phyloP scores from a whole-genome alignment of 176 grass and related monocot species.

The Paspalum vaginatum region DNA sequence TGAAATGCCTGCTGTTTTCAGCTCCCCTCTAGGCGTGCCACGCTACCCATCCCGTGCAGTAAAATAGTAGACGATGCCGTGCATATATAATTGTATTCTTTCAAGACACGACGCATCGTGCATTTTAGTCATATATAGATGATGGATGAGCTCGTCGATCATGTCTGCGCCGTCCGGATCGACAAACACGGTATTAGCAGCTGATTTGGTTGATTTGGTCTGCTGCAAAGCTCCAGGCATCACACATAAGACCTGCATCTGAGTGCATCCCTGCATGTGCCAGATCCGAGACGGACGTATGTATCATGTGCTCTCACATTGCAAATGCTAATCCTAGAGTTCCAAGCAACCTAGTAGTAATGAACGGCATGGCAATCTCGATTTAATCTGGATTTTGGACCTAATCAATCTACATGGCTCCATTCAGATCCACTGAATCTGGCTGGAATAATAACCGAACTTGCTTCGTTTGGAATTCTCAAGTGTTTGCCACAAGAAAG shows the following conservation, averaged over 20 bases:
- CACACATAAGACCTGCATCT: slow-evolving; percentile 41
- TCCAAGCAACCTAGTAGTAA: slow-evolving; percentile 49
- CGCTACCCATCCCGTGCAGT: background rate
- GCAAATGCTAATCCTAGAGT: slow-evolving; percentile 36
- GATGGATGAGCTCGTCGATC: slow-evolving; percentile 17
- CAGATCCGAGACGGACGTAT: slow-evolving; percentile 52
- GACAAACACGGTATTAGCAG: slow-evolving; percentile 40
- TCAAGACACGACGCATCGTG: slow-evolving; percentile 20
- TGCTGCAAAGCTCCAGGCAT: slow-evolving; percentile 45
- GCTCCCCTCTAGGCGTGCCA: slow-evolving; percentile 31
- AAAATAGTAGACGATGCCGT: slow-evolving; percentile 30
- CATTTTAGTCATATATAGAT: background rate
- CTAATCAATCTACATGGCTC: background rate
- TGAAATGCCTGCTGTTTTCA: slow-evolving; percentile 38
- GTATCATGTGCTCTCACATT: slow-evolving; percentile 81
- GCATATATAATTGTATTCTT: slow-evolving; percentile 22
- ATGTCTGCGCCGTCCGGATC: slow-evolving; percentile 24
- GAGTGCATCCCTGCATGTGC: slow-evolving; percentile 41
- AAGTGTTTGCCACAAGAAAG: background rate
- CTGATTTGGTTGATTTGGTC: slow-evolving; percentile 49
- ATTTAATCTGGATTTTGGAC: slow-evolving; percentile 27
- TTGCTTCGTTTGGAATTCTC: background rate
- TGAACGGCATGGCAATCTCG: slow-evolving; percentile 26
- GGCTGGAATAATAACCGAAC: background rate
- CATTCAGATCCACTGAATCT: slow-evolving; percentile 3